Evolutionary conservation across 805 yeast genomes (phyloP).

Genomic region (Suhomyces canberraensis): DNA sequence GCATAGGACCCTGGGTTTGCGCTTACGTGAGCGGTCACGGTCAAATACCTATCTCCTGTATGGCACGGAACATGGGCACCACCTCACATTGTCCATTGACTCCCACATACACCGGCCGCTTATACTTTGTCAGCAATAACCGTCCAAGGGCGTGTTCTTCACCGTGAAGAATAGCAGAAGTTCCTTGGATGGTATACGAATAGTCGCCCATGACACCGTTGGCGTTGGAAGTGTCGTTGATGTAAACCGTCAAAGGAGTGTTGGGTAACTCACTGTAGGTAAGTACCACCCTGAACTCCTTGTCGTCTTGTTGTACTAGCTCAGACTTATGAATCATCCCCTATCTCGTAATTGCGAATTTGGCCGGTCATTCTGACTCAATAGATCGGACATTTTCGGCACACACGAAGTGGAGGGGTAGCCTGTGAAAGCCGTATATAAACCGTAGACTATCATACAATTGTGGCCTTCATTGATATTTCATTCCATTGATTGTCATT

Average conservation of each 20-base stretch:
- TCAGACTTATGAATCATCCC: conserved; percentile 10
- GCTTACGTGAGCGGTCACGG: no score
- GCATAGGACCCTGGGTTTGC: no score
- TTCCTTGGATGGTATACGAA: conserved; percentile 27
- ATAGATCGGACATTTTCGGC: background rate
- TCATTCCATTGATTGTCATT: no score
- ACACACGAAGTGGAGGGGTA: background rate
- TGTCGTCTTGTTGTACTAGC: conserved; percentile 7
- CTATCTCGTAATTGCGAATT: no score
- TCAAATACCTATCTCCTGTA: no score
- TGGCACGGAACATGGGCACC: conserved; percentile 7
- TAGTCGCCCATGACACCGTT: conserved; percentile 28
- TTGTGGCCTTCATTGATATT: no score
- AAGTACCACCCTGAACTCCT: conserved; percentile 14
- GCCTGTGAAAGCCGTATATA: no score
- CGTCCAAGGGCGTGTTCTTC: conserved; percentile 19
- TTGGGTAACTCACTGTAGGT: conserved; percentile 9
- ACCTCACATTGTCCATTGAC: conserved; percentile 21
- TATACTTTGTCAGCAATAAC: conserved; percentile 21
- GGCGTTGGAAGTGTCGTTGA: conserved; percentile 21
- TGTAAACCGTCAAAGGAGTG: conserved; percentile 29
- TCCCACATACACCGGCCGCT: conserved; percentile 29
- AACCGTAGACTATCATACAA: no score
- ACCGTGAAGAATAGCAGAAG: conserved; percentile 16
- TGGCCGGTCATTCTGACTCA: background rate